These are phyloP conservation scores for Boletus eberwhitei DNA, from an alignment of 768 basidiomycete species.

Conservation along the genomic window DNA sequence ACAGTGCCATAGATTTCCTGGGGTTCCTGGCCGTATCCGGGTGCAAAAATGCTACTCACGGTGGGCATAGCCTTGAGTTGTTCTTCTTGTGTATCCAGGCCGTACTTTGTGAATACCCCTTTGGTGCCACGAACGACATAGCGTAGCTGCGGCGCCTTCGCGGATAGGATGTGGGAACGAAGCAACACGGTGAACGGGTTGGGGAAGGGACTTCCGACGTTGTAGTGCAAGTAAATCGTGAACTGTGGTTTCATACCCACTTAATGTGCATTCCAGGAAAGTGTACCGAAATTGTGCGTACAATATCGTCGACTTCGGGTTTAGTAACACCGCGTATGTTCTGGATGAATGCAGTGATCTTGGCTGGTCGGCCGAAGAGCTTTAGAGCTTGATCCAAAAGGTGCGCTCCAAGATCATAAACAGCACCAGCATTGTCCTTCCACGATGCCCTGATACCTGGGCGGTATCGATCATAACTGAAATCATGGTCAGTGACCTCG, in stretches of 20 bases:
- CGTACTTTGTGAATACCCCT: constrained; percentile 72
- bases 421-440: constrained; percentile 73
- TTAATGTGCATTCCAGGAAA: not conserved
- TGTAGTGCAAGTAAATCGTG: constrained; percentile 52
- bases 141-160: constrained; percentile 61
- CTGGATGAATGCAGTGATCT: constrained; percentile 64
- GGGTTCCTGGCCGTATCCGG: constrained; percentile 58
- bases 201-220: constrained; percentile 35
- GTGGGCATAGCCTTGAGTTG: constrained; percentile 58
- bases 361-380: constrained; percentile 72
- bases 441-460: constrained; percentile 64
- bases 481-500: not conserved
- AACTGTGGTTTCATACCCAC: constrained; percentile 34
- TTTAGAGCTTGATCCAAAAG: constrained; percentile 73
- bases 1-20: constrained; percentile 60
- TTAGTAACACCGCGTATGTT: constrained; percentile 67
- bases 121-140: constrained; percentile 69
- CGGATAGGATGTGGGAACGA: constrained; percentile 67
- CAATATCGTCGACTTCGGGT: constrained; percentile 64
- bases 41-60: constrained; percentile 43
- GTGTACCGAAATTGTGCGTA: constrained; percentile 29
- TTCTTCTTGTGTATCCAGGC: constrained; percentile 77
- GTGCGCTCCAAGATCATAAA: constrained; percentile 79
- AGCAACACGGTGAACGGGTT: constrained; percentile 66
- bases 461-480: constrained; percentile 74